Evolutionary conservation across 768 basidiomycete species (phyloP).

Genomic region (Podaxis sp.): DNA sequence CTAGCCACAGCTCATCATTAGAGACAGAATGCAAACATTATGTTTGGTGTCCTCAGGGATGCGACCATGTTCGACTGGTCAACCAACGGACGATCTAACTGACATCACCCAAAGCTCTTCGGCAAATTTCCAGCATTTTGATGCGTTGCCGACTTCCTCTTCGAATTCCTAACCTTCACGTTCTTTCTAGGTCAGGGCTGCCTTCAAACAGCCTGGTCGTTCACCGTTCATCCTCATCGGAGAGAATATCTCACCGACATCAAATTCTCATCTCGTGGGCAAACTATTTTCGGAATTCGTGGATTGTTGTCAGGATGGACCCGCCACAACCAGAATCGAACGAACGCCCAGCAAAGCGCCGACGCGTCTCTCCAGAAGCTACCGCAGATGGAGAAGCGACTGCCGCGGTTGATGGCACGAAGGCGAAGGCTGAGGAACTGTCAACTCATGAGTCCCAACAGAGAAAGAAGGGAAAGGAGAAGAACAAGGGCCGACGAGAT

Average conservation of each 20-base stretch:
- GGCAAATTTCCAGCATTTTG: neutral
- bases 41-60: no score
- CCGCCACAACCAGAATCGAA: neutral
- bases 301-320: slow-evolving; percentile 3
- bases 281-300: neutral
- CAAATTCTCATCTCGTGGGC: neutral
- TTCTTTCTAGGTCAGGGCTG: neutral
- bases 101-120: neutral
- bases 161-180: neutral
- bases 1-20: no score
- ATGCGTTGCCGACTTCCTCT: neutral
- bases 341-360: slow-evolving; percentile 2
- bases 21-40: no score
- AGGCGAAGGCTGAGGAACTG: neutral
- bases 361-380: neutral
- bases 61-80: no score
- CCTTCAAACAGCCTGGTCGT: neutral
- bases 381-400: neutral
- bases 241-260: neutral
- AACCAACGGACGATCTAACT: neutral
- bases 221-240: neutral
- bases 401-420: neutral
- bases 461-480: slow-evolving; percentile 29
- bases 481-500: slow-evolving; percentile 34
- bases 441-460: slow-evolving; percentile 16